phyloP scores from a whole-genome alignment of 179 eudicot species.

The Silene coronaria region DNA sequence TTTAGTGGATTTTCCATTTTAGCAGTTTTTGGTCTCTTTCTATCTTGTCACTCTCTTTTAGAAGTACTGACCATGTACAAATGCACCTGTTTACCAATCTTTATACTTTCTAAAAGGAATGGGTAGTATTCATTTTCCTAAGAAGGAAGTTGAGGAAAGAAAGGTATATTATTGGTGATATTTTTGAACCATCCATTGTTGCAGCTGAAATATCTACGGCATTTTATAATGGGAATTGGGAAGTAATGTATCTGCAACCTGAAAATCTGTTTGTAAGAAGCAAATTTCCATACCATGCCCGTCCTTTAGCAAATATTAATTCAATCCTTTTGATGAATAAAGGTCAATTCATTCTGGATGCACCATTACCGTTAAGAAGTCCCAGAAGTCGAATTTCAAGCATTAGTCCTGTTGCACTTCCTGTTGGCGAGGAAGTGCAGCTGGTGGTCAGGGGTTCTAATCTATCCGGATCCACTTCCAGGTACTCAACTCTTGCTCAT shows the following conservation, averaged over 20 bases:
- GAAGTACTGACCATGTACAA: too few relatives aligned
- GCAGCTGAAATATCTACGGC: neutral
- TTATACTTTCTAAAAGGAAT: too few relatives aligned
- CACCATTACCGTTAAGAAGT: constrained; percentile 47
- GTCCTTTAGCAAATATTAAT: neutral
- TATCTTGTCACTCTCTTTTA: too few relatives aligned
- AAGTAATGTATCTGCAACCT: neutral
- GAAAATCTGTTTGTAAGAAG: neutral
- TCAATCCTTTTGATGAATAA: constrained; percentile 21
- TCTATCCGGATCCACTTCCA: constrained; percentile 51
- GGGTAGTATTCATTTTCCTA: too few relatives aligned
- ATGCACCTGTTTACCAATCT: too few relatives aligned
- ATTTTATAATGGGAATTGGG: neutral
- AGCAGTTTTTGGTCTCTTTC: too few relatives aligned
- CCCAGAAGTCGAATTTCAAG: constrained; percentile 42
- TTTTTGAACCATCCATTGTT: neutral
- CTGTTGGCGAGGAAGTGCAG: constrained; percentile 44
- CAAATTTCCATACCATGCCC: neutral
- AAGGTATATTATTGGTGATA: too few relatives aligned
- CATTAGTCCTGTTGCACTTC: constrained; percentile 81
- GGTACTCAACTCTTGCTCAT: constrained; percentile 37
- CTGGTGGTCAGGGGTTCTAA: constrained; percentile 61
- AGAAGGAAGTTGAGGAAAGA: too few relatives aligned
- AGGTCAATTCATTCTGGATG: constrained; percentile 73
- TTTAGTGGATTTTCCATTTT: too few relatives aligned